Evolutionary conservation across 805 yeast species (phyloP), one percentile per base, ranked within the genome.

Genomic region (Metschnikowia hibisci): DNA sequence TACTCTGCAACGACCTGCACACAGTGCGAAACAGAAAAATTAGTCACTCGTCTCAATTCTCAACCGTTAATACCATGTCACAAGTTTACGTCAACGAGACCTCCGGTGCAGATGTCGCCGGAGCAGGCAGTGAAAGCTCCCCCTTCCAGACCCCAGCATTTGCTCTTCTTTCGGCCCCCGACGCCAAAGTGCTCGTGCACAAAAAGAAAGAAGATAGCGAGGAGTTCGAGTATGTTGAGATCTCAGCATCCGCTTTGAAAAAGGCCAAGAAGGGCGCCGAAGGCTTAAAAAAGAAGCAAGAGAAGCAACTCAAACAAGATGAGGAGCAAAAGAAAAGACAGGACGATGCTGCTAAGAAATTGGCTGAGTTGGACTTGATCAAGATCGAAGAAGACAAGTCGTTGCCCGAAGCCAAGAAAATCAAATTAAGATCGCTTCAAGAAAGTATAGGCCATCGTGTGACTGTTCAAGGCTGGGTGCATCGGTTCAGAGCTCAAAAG

Each of bases 221-320:
- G 31, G 72, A 69, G 51, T 78, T 75, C 32, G 81, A 67, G 25
- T 91, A 77, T 61, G 77, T 71, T 53, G 91, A 84, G 57, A 90
- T 95, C 60, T 74, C 89, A 13, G 88, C 96, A 4, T 82, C 95
- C 41, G 97, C 96, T 6, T 70, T 91, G 61, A 93, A 93, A 72
- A 93, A 91, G 70, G 97, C 98, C 56, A 87, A 87, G 67, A 93
- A 93, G 66, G 97, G 96, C 47, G 93, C 85, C 44, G 97, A 90
- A 27, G 91, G 95, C 4, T 71, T 93, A 51, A 87, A 80, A 68
- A 91, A 90, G 72, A 85, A 82, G 65, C 77, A 73, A 41, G 88
- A 81, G 49, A 84, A 84, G 69, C 79, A 78, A 36, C 74, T 80
- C 55, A 74, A 76, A 57, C 59, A 74, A 52, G 80, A 76, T 29